These are phyloP conservation scores for Geosmithia putterillii DNA, from an alignment of 2,329 filamentous ascomycete genomes.

Conservation along the genomic window DNA sequence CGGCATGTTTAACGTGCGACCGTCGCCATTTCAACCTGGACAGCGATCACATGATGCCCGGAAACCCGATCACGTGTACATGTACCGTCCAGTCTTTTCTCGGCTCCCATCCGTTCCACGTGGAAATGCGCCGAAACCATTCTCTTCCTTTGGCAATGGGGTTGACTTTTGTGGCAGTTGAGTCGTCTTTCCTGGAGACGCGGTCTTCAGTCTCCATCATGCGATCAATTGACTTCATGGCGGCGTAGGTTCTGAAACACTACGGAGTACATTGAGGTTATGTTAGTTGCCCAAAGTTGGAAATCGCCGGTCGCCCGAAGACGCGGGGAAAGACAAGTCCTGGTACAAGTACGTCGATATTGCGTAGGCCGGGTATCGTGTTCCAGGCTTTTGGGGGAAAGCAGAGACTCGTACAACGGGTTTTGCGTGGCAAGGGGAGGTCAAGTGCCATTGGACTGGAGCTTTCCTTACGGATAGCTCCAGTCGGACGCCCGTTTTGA, in stretches of 20 bases:
- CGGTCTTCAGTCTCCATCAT: too few relatives aligned
- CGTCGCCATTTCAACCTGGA: neutral
- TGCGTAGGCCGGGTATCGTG: neutral
- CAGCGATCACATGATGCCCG: neutral
- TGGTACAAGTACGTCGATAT: too few relatives aligned
- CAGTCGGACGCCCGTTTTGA: too few relatives aligned
- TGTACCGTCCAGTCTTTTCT: neutral
- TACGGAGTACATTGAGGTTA: too few relatives aligned
- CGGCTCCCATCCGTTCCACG: neutral
- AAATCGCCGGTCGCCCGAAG: neutral
- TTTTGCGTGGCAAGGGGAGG: too few relatives aligned
- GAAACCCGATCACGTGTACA: neutral
- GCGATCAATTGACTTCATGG: too few relatives aligned
- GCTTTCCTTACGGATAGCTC: too few relatives aligned
- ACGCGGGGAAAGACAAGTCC: neutral
- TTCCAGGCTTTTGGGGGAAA: neutral
- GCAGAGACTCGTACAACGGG: too few relatives aligned
- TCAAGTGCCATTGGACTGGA: too few relatives aligned
- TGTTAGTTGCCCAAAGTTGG: neutral
- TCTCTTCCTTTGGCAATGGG: neutral
- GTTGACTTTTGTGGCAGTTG: neutral
- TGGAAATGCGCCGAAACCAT: neutral
- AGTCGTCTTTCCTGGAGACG: neutral
- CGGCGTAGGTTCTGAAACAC: too few relatives aligned
- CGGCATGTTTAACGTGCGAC: neutral